Percentiles rank a stretch among this genome's conserved stretches.
phyloP scores from a whole-genome alignment of 306 rosid species.

The Hylodesmum podocarpum region DNA sequence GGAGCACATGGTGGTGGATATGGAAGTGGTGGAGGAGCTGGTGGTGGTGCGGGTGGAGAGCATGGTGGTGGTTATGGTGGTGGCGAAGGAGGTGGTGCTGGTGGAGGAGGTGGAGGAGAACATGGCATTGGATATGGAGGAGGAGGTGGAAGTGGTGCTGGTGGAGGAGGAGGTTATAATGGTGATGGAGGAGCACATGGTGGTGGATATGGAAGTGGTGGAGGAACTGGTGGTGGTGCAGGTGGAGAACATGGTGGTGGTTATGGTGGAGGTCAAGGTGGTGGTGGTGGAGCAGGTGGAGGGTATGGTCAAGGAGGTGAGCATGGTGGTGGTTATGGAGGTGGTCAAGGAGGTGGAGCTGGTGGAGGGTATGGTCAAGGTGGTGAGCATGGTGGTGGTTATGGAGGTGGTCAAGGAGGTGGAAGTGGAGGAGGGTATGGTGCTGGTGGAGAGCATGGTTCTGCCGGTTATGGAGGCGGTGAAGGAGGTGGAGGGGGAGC shows the following conservation, averaged over 20 bases:
- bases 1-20: slow-evolving; percentile 40
- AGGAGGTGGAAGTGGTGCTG: slow-evolving; percentile 21
- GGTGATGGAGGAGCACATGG: slow-evolving; percentile 32
- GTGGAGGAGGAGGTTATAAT: slow-evolving; percentile 11
- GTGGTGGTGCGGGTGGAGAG: too few species aligned
- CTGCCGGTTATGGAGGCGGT: slow-evolving; percentile 30
- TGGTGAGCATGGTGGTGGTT: neutral
- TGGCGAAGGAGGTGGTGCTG: slow-evolving; percentile 38
- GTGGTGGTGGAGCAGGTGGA: slow-evolving; percentile 26
- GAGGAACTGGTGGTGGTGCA: slow-evolving; percentile 28
- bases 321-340: slow-evolving; percentile 26
- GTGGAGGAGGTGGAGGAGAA: slow-evolving; percentile 34
- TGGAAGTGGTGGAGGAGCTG: slow-evolving; percentile 3
- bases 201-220: slow-evolving; percentile 31
- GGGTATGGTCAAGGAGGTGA: slow-evolving; percentile 34
- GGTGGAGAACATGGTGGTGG: slow-evolving; percentile 35
- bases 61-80: slow-evolving; percentile 42
- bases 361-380: neutral
- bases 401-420: slow-evolving; percentile 39
- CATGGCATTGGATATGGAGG: slow-evolving; percentile 28
- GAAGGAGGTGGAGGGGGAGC: slow-evolving; percentile 29
- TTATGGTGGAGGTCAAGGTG: slow-evolving; percentile 39
- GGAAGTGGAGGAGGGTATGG: slow-evolving; percentile 47
- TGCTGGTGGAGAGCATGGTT: slow-evolving; percentile 39
- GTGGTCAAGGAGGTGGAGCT: slow-evolving; percentile 42